Conservation (phyloP, 2,329 filamentous ascomycete species). For the Neofusicoccum parvum region DNA sequence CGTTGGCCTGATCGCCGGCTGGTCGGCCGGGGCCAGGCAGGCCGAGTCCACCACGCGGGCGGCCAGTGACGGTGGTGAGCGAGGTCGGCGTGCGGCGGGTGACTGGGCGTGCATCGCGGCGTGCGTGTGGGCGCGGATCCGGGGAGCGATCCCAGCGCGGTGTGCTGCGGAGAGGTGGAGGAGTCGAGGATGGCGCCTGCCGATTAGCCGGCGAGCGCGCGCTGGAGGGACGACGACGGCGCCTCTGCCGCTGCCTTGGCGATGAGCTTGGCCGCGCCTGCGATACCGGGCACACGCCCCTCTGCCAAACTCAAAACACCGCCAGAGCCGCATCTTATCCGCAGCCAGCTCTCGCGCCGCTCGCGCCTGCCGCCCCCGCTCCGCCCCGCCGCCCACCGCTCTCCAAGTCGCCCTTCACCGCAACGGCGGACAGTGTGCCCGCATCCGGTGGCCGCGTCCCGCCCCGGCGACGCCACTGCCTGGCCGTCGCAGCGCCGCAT, state of each 20-base stretch:
- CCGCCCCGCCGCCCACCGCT: too few relatives aligned
- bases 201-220: constrained; percentile 1
- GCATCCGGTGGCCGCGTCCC: neutral
- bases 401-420: neutral
- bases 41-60: neutral
- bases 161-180: constrained; percentile 6
- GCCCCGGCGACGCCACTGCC: neutral
- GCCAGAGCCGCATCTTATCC: constrained; percentile 3
- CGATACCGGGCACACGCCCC: neutral
- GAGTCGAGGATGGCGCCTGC: neutral
- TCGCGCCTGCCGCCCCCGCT: too few relatives aligned
- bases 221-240: neutral
- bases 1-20: neutral
- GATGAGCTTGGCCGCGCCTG: neutral
- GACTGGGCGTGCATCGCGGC: neutral
- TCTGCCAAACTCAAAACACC: neutral
- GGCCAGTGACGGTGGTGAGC: neutral
- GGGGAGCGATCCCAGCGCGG: neutral
- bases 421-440: neutral
- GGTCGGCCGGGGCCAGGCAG: neutral
- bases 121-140: neutral
- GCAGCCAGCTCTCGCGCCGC: neutral
- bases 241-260: constrained; percentile 1
- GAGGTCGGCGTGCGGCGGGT: neutral
- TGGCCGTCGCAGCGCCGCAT: neutral